Base-by-base conservation (phyloP, 2,329 filamentous ascomycete genomes). In the Cladophialophora chaetospira region DNA sequence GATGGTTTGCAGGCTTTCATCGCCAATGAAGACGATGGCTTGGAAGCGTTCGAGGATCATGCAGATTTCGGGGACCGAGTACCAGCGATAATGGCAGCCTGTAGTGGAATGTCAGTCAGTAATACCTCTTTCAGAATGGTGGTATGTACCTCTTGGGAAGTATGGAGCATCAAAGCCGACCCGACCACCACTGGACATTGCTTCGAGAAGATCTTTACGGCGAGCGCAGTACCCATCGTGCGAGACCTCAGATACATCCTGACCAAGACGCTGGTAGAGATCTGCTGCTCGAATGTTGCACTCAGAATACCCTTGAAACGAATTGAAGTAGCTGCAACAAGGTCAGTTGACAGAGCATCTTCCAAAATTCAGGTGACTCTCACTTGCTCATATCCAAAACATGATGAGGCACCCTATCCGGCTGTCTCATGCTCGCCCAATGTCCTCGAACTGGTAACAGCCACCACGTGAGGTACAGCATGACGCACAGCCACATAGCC, bases 81-180 rank as follows among this genome's bases (percentile, higher is more conserved):
- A 77, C 75, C 75, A 78, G 42, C 68, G 71, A 58, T 76, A 76
- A 47, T 72, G 72, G 57, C 75, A 77, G 26, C 67, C 73, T 71
- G 26, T 6, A 8, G 23, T 17, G 11, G 19, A 23, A 11, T 11
- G 8, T 43, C n/a, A 53, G 21, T 26, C 10, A 15, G 31, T 17
- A 19, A 49, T 19, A 19, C 25, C 11, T 25, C 26, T 15, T 3
- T 31, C 6, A 19, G 25, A 33, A 43, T 15, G 4, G 10, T 10
- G 17, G 19, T 10, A 51, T 66, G 58, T 65, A 69, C 72, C 69
- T 66, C 66, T 65, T n/a, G 73, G 68, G 28, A 63, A 69, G 61
- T 71, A 77, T 3, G 73, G 70, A 11, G 69, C 68, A 55, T 75
- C 72, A 55, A 73, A 74, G 9, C 73, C 73, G 65, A 74, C 66